These are phyloP conservation scores for Suillus fuscotomentosus DNA, from an alignment of 768 basidiomycete species.

Conservation along the genomic window DNA sequence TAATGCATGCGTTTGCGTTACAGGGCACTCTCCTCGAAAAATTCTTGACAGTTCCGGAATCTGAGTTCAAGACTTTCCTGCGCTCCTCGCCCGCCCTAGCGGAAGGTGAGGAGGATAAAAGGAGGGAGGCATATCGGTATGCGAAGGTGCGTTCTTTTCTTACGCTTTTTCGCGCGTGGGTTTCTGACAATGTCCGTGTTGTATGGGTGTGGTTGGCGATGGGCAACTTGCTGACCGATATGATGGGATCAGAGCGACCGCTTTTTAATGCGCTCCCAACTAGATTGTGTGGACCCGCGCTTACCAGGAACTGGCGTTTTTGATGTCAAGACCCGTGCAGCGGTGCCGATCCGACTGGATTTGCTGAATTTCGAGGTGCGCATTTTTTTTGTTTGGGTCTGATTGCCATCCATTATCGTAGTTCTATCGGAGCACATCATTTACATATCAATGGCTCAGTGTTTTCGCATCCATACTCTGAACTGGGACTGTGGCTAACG, in stretches of 20 bases:
- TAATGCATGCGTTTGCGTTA: neutral
- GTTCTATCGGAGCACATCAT: neutral
- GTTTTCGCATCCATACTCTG: neutral
- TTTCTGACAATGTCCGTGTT: neutral
- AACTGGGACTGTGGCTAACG: neutral
- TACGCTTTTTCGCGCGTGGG: slow-evolving; percentile 41
- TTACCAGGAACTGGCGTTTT: slow-evolving; percentile 92
- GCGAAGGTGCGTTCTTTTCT: slow-evolving; percentile 54
- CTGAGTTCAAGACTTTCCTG: slow-evolving; percentile 59
- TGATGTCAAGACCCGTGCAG: slow-evolving; percentile 94
- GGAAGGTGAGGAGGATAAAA: slow-evolving; percentile 32
- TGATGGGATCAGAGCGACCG: slow-evolving; percentile 30
- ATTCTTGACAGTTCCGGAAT: slow-evolving; percentile 66
- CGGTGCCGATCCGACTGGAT: slow-evolving; percentile 80
- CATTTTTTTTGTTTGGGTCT: neutral
- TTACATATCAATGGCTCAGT: neutral
- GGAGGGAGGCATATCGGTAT: slow-evolving; percentile 82
- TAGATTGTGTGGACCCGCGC: slow-evolving; percentile 80
- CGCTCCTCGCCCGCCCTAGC: slow-evolving; percentile 31
- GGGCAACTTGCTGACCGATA: neutral
- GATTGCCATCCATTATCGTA: neutral
- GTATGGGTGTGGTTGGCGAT: neutral
- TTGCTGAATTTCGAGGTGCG: slow-evolving; percentile 75
- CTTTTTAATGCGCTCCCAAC: slow-evolving; percentile 92
- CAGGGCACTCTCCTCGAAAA: slow-evolving; percentile 91